These are phyloP conservation scores for Aspergillus tamarii DNA, from an alignment of 2,329 filamentous ascomycete genomes.

Conservation along the genomic window DNA sequence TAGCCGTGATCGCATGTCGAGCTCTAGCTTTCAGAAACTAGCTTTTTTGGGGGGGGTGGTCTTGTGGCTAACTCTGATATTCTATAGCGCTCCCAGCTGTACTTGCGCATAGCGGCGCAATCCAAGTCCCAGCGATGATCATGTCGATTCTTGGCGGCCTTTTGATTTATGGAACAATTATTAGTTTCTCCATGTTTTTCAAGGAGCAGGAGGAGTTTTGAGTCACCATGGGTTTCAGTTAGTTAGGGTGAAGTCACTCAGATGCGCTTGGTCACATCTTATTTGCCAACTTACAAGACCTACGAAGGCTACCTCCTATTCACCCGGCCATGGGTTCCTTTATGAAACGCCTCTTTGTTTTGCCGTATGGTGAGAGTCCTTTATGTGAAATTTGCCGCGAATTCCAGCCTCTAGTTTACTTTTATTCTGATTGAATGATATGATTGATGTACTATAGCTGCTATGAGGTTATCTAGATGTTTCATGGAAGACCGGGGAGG, in stretches of 20 bases:
- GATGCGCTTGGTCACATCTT: not conserved
- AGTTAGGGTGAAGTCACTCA: not conserved
- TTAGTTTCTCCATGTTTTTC: constrained; percentile 98
- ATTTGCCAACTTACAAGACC: not conserved
- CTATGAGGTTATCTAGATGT: constrained; percentile 23
- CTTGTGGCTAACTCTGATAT: constrained; percentile 11
- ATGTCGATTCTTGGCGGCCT: constrained; percentile 94
- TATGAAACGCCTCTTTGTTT: constrained; percentile 26
- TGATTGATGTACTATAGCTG: constrained; percentile 25
- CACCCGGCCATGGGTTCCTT: constrained; percentile 18
- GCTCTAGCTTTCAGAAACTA: not conserved
- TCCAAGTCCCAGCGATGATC: constrained; percentile 80
- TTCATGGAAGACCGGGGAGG: not conserved
- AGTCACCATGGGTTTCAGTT: constrained; percentile 12
- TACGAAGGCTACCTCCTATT: not conserved
- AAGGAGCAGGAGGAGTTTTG: constrained; percentile 95
- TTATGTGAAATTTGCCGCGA: constrained; percentile 24
- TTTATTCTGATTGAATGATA: constrained; percentile 16
- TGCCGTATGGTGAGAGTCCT: constrained; percentile 26
- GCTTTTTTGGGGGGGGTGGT: not conserved
- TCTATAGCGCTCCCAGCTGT: constrained; percentile 78
- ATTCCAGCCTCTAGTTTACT: constrained; percentile 12
- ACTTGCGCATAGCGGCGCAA: constrained; percentile 83
- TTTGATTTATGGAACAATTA: constrained; percentile 96
- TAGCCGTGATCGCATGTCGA: not conserved